These are phyloP conservation scores for Fusarium sp. DNA, from an alignment of 2,329 filamentous ascomycete genomes.

Conservation along the genomic window DNA sequence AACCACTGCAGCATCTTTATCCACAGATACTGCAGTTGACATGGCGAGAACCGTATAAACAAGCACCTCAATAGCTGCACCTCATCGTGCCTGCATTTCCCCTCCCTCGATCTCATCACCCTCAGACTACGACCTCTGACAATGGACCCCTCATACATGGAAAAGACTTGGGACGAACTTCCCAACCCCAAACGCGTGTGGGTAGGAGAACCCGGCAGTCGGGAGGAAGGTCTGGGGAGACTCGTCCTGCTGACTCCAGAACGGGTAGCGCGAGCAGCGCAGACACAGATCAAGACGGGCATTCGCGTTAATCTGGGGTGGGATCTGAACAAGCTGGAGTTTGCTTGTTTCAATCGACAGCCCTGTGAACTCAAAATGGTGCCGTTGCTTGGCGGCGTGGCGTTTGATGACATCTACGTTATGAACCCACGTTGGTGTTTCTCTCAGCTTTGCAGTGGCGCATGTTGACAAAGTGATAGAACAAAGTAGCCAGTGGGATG, in stretches of 20 bases:
- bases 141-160: slow-evolving; percentile 33
- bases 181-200: slow-evolving; percentile 63
- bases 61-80: neutral
- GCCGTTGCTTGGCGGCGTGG: slow-evolving; percentile 59
- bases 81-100: neutral
- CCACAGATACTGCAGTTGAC: neutral
- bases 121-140: neutral
- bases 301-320: slow-evolving; percentile 65
- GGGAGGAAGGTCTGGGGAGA: slow-evolving; percentile 66
- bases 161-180: slow-evolving; percentile 50
- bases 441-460: fast-evolving
- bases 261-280: slow-evolving; percentile 60
- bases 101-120: neutral
- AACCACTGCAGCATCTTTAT: neutral
- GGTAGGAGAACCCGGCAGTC: slow-evolving; percentile 58
- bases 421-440: slow-evolving; percentile 58
- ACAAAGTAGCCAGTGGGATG: slow-evolving; percentile 66
- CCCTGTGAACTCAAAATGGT: slow-evolving; percentile 64
- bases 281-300: slow-evolving; percentile 64
- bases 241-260: slow-evolving; percentile 64
- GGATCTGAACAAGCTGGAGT: slow-evolving; percentile 68
- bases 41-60: slow-evolving; percentile 12
- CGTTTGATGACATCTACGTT: slow-evolving; percentile 64
- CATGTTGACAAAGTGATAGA: slow-evolving; percentile 38
- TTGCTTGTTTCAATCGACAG: slow-evolving; percentile 65